phyloP scores from a whole-genome alignment of 2,329 filamentous ascomycete species.

The Diaporthe eres region DNA sequence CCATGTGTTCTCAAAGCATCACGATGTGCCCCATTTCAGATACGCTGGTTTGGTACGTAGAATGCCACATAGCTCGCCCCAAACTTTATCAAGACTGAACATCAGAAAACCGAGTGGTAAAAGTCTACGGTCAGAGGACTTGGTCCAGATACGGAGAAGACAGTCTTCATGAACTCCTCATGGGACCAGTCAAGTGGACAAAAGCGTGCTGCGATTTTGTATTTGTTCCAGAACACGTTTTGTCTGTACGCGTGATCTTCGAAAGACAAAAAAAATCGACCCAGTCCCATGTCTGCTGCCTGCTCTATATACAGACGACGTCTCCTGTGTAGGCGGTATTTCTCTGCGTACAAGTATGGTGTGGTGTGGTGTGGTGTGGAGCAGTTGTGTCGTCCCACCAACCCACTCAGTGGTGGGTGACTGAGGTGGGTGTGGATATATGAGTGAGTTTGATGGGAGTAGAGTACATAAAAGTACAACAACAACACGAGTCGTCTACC shows the following conservation, averaged over 20 bases:
- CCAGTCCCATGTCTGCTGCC: constrained; percentile 1
- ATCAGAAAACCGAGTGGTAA: neutral
- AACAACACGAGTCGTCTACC: constrained; percentile 28
- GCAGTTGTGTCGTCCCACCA: neutral
- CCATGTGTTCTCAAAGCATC: neutral
- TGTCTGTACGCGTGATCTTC: neutral
- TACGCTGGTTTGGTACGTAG: no score
- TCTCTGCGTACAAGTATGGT: neutral
- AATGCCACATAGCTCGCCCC: neutral
- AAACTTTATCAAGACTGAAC: no score
- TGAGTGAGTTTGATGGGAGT: constrained; percentile 30
- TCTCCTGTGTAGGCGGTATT: constrained; percentile 14
- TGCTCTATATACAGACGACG: constrained; percentile 27
- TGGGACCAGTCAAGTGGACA: neutral
- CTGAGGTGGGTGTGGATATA: neutral
- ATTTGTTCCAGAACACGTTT: constrained; percentile 1
- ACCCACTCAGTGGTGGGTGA: constrained; percentile 6
- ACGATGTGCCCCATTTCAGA: neutral
- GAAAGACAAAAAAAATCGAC: constrained; percentile 12
- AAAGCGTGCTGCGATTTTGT: neutral
- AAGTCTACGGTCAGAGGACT: neutral
- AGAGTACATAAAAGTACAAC: constrained; percentile 39
- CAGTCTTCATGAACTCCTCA: neutral
- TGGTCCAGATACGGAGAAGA: neutral
- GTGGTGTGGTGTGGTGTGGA: constrained; percentile 16